These are phyloP conservation scores for Hortiboletus flavorubellus DNA, from an alignment of 768 basidiomycete genomes.

Conservation along the genomic window DNA sequence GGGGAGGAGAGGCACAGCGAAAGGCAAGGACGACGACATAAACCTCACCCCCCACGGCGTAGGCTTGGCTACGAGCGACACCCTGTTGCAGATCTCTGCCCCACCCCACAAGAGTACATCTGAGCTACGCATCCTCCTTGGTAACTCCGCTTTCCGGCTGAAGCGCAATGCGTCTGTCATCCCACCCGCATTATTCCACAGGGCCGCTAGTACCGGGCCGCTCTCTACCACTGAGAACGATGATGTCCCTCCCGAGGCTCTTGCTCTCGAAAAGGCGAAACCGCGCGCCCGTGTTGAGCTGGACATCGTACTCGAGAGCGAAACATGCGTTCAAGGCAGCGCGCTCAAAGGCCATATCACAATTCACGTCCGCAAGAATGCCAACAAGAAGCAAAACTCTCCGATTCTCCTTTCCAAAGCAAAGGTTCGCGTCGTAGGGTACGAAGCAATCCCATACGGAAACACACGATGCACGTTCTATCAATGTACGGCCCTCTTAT, in stretches of 20 bases:
- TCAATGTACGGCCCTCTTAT: slow-evolving; percentile 59
- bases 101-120: slow-evolving; percentile 48
- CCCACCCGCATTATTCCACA: slow-evolving; percentile 22
- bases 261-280: slow-evolving; percentile 69
- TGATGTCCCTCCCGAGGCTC: slow-evolving; percentile 23
- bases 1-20: slow-evolving; percentile 5
- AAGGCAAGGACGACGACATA: slow-evolving; percentile 5
- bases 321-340: slow-evolving; percentile 78
- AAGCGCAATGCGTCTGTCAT: slow-evolving; percentile 50
- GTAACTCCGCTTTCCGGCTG: slow-evolving; percentile 54
- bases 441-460: slow-evolving; percentile 64
- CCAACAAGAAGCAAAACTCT: slow-evolving; percentile 47
- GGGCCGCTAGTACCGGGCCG: slow-evolving; percentile 2
- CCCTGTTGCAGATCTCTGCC: slow-evolving; percentile 50
- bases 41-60: slow-evolving; percentile 10
- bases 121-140: slow-evolving; percentile 61
- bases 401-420: slow-evolving; percentile 66
- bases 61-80: slow-evolving; percentile 45
- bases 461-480: slow-evolving; percentile 77
- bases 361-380: slow-evolving; percentile 54
- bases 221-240: slow-evolving; percentile 5
- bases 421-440: slow-evolving; percentile 81
- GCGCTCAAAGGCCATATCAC: slow-evolving; percentile 67
- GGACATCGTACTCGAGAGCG: slow-evolving; percentile 73
- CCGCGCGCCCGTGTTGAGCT: slow-evolving; percentile 74